These are phyloP conservation scores for Fusarium sp. DNA, from an alignment of 2,329 filamentous ascomycete species.

Conservation along the genomic window DNA sequence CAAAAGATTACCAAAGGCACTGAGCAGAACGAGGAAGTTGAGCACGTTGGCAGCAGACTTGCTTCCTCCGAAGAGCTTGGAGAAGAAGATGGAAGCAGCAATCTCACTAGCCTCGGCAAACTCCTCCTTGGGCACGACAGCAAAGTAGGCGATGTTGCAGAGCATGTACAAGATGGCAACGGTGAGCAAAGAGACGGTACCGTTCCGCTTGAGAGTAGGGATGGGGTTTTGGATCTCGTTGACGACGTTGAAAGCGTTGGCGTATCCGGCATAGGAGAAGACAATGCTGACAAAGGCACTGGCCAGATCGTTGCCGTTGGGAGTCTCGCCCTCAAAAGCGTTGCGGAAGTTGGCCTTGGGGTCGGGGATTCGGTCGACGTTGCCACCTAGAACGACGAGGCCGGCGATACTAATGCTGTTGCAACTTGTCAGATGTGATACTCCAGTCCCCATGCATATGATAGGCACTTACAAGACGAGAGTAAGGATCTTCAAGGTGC, in stretches of 20 bases:
- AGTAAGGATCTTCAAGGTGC: constrained; percentile 72
- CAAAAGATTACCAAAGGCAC: constrained; percentile 72
- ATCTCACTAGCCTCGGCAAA: constrained; percentile 67
- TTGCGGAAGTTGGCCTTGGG: constrained; percentile 56
- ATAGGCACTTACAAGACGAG: constrained; percentile 64
- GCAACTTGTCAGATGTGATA: constrained; percentile 51
- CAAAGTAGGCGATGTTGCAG: constrained; percentile 74
- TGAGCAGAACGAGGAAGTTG: constrained; percentile 66
- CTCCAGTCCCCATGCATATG: rapidly evolving
- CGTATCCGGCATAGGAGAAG: constrained; percentile 71
- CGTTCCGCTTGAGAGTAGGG: constrained; percentile 67
- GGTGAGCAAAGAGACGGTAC: constrained; percentile 64
- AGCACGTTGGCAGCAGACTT: constrained; percentile 71
- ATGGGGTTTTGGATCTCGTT: constrained; percentile 76
- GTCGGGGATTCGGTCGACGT: constrained; percentile 50
- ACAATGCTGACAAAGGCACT: constrained; percentile 71
- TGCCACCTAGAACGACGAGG: constrained; percentile 70
- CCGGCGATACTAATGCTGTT: constrained; percentile 71
- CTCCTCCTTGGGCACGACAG: constrained; percentile 69
- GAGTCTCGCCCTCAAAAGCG: constrained; percentile 54
- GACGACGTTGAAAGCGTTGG: constrained; percentile 74
- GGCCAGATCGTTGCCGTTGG: constrained; percentile 55
- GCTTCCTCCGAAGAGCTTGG: constrained; percentile 68
- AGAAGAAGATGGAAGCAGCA: constrained; percentile 72
- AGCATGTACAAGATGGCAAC: constrained; percentile 71